Evolutionary conservation across 176 grass and related monocot genomes (phyloP), one percentile per base, ranked within the genome.

Genomic region (Juncus effusus): DNA sequence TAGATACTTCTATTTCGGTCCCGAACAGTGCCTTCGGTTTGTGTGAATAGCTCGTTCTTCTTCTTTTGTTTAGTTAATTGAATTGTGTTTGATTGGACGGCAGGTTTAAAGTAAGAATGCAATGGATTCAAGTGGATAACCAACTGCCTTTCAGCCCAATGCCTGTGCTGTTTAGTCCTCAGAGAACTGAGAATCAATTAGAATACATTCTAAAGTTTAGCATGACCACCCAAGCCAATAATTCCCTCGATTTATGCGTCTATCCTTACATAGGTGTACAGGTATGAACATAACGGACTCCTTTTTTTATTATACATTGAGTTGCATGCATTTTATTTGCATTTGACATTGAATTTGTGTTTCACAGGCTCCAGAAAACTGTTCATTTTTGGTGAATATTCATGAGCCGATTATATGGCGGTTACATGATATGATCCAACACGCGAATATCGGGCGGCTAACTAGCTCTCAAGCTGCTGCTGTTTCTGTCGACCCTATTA

Each of bases 321-420:
- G 49, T 64, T 77, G 15, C 7, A 39, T 50, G 2, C 42, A 12
- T 83, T 59, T 59, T 42, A 13, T 7, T 50, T 3, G 55, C 56
- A 49, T 75, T 60, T 28, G 36, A 54, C 35, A 37, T 39, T 63
- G 38, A 38, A 65, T 78, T 59, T 13, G 41, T 81, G 40, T 14
- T 61, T 84, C 69, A 70, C 78, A 91, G 88, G 93, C 82, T 75
- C 85, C 88, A 51, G 82, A 86, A 57, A 97, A 75, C 63, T 97
- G 79, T 84, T 65, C 80, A 11, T 97, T 97, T 78, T 78, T 97
- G 67, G 82, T 97, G 65, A 97, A 92, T 56, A 86, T 97, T 61
- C 82, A 97, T 84, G 93, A 92, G 59, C 85, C 78, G 66, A 86
- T 92, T 74, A 97, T 97, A 77, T 97, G 88, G 93, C 93, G 88